A percentile compares a stretch with the other conserved stretches of the same genome.
These are phyloP conservation scores for Aspergillus sclerotioniger DNA, from an alignment of 495 filamentous ascomycete genomes.

Conservation along the genomic window DNA sequence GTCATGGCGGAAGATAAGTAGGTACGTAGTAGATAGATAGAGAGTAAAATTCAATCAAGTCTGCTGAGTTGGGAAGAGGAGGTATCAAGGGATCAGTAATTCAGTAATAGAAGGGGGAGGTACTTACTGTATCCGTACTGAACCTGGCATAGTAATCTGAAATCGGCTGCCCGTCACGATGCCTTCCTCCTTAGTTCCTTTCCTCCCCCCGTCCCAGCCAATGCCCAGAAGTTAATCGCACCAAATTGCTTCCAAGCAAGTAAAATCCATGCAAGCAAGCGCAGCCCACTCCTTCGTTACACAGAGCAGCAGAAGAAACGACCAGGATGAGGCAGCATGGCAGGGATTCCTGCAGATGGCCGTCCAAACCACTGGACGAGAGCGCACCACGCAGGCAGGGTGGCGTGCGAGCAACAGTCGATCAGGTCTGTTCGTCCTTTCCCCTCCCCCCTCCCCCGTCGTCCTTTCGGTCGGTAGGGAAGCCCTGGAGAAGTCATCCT, in stretches of 20 bases:
- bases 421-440: constrained; percentile 10
- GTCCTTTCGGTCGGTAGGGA: background rate
- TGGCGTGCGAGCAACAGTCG: constrained; percentile 21
- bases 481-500: background rate
- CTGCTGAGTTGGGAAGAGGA: too few relatives aligned
- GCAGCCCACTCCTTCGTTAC: constrained; percentile 28
- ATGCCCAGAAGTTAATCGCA: background rate
- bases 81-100: too few relatives aligned
- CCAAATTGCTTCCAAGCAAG: constrained; percentile 6
- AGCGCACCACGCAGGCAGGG: constrained; percentile 42
- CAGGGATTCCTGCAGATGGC: constrained; percentile 26
- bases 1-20: constrained; percentile 12
- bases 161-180: background rate
- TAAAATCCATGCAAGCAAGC: constrained; percentile 24
- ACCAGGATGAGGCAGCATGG: constrained; percentile 18
- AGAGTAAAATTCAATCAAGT: too few relatives aligned
- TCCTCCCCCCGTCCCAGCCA: background rate
- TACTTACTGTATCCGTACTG: too few relatives aligned
- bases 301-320: constrained; percentile 22
- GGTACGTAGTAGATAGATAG: too few relatives aligned
- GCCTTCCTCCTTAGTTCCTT: background rate
- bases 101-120: too few relatives aligned
- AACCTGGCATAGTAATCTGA: too few relatives aligned
- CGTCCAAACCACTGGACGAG: constrained; percentile 35
- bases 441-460: background rate